Evolutionary conservation across 306 rosid species (phyloP), one percentile per base, ranked within the genome.

Genomic region (Dalbergia cultrata): DNA sequence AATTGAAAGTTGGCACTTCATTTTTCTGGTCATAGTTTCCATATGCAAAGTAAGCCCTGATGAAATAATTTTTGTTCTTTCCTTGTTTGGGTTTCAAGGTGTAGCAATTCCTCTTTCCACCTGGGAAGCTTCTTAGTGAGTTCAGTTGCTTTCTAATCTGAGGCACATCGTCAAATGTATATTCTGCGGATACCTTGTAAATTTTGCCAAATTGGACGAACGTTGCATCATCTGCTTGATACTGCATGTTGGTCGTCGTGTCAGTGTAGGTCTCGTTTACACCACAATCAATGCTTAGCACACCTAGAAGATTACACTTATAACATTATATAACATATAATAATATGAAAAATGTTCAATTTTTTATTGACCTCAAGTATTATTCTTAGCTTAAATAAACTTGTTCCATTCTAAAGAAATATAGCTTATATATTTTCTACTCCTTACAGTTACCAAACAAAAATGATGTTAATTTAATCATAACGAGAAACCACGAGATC

Each of bases 51-150:
- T 50, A 34, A 53, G 88, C 85, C 77, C 86, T 49, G 45, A 89
- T 72, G 37, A 86, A 8, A 47, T 83, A 87, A 1, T 61, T 80
- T 50, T 16, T 72, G 63, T 85, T 53, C 70, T 33, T 83, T 3
- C 85, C 91, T 3, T 53, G 67, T 9, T 76, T 85, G 0, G 90
- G 85, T 8, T 43, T 79, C 13, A 90, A 58, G 52, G 75, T 73
- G 47, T 86, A 91, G 69, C 96, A 91, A 37, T 84, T 90, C 71
- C 72, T 85, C 22, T 11, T 45, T 54, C 88, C 88, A 0, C 64
- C 13, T 7, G 87, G 88, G 26, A 91, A 87, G 34, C 86, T 85
- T 83, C 93, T 84, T 7, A 89, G 8, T n/a, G 75, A 69, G 8
- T 7, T 13, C 5, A 82, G 63, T 17, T 78, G 85, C 9, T 18